phyloP scores from a whole-genome alignment of 2,329 filamentous ascomycete genomes.

The Alternaria burnsii region DNA sequence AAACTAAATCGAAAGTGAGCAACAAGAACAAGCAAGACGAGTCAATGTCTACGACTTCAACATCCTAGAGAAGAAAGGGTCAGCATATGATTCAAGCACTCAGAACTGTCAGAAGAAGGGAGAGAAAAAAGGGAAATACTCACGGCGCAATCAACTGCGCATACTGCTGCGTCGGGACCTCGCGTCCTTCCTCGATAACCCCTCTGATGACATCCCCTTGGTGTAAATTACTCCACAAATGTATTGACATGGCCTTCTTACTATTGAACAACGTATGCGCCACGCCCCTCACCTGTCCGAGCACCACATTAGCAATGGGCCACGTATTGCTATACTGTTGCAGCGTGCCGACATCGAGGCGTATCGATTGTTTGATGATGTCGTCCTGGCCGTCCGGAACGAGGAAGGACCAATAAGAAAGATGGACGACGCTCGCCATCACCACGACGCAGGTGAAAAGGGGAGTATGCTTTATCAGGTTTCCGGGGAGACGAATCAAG shows the following conservation, averaged over 20 bases:
- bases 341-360: slow-evolving; percentile 79
- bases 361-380: slow-evolving; percentile 76
- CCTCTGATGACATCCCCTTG: slow-evolving; percentile 46
- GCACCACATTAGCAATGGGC: slow-evolving; percentile 74
- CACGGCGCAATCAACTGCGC: slow-evolving; percentile 48
- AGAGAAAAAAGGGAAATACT: slow-evolving; percentile 25
- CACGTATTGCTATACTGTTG: slow-evolving; percentile 74
- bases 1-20: background rate
- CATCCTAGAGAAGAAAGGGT: slow-evolving; percentile 21
- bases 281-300: slow-evolving; percentile 77
- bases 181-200: slow-evolving; percentile 45
- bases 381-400: slow-evolving; percentile 65
- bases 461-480: slow-evolving; percentile 72
- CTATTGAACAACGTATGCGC: slow-evolving; percentile 73
- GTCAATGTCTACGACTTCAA: slow-evolving; percentile 36
- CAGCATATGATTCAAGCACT: no score
- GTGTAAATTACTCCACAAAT: slow-evolving; percentile 49
- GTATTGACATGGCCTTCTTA: slow-evolving; percentile 53
- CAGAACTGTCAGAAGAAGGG: background rate
- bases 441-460: slow-evolving; percentile 54
- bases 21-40: background rate
- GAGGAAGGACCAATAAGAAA: slow-evolving; percentile 74
- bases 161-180: slow-evolving; percentile 46
- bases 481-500: slow-evolving; percentile 76
- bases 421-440: slow-evolving; percentile 51